A percentile compares a stretch with the other conserved stretches of the same genome.
phyloP scores from a whole-genome alignment of 2,329 filamentous ascomycete species.

The Capronia epimyces region DNA sequence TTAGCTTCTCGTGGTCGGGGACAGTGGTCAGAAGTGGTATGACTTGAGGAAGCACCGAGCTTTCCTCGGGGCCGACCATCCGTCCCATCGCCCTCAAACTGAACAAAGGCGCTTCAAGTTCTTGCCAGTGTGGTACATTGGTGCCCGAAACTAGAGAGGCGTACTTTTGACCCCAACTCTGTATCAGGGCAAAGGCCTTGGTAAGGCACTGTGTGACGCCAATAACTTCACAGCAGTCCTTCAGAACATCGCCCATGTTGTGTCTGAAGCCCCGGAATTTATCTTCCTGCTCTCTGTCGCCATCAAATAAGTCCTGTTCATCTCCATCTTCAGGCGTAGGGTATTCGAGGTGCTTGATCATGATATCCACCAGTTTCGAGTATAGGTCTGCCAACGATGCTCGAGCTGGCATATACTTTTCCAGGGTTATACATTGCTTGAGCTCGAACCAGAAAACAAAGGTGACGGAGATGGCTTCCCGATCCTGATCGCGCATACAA shows the following conservation, averaged over 20 bases:
- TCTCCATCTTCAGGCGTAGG: constrained; percentile 68
- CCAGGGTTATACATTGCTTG: constrained; percentile 89
- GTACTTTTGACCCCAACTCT: constrained; percentile 80
- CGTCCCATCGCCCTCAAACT: constrained; percentile 92
- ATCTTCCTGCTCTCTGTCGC: constrained; percentile 91
- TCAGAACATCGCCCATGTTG: constrained; percentile 94
- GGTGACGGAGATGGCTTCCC: constrained; percentile 86
- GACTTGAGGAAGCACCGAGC: constrained; percentile 77
- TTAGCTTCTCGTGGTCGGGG: constrained; percentile 93
- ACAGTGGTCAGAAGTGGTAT: constrained; percentile 93
- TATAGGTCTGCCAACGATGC: constrained; percentile 74
- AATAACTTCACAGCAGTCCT: constrained; percentile 95
- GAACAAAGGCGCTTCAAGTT: constrained; percentile 90
- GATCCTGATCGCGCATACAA: constrained; percentile 76
- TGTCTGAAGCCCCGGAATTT: constrained; percentile 96
- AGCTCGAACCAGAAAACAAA: constrained; percentile 98
- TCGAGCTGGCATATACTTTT: constrained; percentile 79
- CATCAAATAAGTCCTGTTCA: constrained; percentile 83
- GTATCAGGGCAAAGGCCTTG: constrained; percentile 81
- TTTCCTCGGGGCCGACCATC: constrained; percentile 89
- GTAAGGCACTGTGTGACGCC: constrained; percentile 83
- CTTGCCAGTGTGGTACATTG: constrained; percentile 89
- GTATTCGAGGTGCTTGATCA: constrained; percentile 85
- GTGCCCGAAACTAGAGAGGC: constrained; percentile 66
- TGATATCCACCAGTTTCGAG: constrained; percentile 83